A percentile compares a stretch with the other conserved stretches of the same genome.
phyloP scores from a whole-genome alignment of 108 stramenopile species.

The Aurantiochytrium sp. region DNA sequence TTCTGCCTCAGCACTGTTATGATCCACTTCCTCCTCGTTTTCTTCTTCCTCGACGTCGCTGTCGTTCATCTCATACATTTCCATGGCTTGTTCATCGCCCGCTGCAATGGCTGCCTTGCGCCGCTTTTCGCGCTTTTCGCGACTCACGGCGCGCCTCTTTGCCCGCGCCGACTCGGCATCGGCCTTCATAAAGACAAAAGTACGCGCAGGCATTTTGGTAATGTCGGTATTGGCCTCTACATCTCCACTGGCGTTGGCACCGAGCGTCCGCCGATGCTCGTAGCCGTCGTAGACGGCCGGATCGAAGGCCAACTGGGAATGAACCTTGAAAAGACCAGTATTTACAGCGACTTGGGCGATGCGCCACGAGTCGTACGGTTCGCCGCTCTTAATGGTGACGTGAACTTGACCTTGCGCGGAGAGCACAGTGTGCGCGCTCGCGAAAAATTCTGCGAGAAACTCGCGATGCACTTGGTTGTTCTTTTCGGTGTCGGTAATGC shows the following conservation, averaged over 20 bases:
- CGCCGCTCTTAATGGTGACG: background rate
- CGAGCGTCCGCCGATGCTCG: background rate
- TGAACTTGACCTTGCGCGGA: background rate
- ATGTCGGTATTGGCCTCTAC: background rate
- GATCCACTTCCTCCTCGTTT: background rate
- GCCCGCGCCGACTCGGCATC: background rate
- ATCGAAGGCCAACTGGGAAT: background rate
- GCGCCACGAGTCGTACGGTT: conserved; percentile 11
- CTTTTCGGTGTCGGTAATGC: background rate
- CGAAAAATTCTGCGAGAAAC: background rate
- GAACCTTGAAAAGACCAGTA: background rate
- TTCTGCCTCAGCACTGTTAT: background rate
- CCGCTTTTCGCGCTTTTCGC: background rate
- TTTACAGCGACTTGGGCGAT: background rate
- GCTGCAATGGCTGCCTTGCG: background rate
- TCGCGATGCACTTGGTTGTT: background rate
- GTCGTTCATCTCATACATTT: background rate
- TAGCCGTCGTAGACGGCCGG: background rate
- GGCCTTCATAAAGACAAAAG: background rate
- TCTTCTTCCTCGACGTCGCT: background rate
- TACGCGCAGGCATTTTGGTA: background rate
- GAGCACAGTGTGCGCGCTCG: background rate
- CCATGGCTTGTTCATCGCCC: background rate
- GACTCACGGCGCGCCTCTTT: background rate
- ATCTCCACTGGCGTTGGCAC: background rate